Evolutionary conservation across 2,329 filamentous ascomycete genomes (phyloP).

Genomic region (Sphaerulina vaccinii): DNA sequence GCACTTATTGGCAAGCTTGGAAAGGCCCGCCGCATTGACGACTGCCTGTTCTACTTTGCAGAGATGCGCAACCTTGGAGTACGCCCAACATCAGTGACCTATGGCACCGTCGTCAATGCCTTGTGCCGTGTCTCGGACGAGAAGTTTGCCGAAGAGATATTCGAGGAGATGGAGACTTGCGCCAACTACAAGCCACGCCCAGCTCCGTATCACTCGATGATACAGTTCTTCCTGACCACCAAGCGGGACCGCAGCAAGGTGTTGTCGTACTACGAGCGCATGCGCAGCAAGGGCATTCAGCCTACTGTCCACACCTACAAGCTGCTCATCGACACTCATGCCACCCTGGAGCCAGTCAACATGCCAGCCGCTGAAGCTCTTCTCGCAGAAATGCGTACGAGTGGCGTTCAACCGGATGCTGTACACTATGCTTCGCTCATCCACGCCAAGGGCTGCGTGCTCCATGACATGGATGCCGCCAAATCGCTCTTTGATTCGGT

Average conservation of each 20-base stretch:
- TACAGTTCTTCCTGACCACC: conserved; percentile 97
- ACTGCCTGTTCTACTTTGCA: conserved; percentile 95
- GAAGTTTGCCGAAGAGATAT: conserved; percentile 95
- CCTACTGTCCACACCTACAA: conserved; percentile 97
- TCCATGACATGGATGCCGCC: conserved; percentile 86
- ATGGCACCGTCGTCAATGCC: conserved; percentile 96
- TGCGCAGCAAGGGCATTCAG: conserved; percentile 81
- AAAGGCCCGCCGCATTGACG: conserved; percentile 95
- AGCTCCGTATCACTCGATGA: conserved; percentile 98
- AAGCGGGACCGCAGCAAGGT: conserved; percentile 96
- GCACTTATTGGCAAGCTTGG: conserved; percentile 97
- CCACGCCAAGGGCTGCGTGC: conserved; percentile 89
- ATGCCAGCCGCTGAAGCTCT: conserved; percentile 85
- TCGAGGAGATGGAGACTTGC: conserved; percentile 99
- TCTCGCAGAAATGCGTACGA: conserved; percentile 71
- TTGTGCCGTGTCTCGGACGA: conserved; percentile 96
- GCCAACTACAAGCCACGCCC: conserved; percentile 98
- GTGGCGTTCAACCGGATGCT: conserved; percentile 76
- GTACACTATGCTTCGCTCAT: conserved; percentile 96
- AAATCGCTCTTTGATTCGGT: conserved; percentile 79
- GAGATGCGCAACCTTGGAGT: conserved; percentile 94
- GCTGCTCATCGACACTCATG: conserved; percentile 91
- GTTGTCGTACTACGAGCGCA: conserved; percentile 89
- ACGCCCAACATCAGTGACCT: conserved; percentile 94
- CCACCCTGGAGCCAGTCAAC: conserved; percentile 86